These are phyloP conservation scores for Pharnaceum exiguum DNA, from an alignment of 148 eudicot genomes.

Conservation along the genomic window DNA sequence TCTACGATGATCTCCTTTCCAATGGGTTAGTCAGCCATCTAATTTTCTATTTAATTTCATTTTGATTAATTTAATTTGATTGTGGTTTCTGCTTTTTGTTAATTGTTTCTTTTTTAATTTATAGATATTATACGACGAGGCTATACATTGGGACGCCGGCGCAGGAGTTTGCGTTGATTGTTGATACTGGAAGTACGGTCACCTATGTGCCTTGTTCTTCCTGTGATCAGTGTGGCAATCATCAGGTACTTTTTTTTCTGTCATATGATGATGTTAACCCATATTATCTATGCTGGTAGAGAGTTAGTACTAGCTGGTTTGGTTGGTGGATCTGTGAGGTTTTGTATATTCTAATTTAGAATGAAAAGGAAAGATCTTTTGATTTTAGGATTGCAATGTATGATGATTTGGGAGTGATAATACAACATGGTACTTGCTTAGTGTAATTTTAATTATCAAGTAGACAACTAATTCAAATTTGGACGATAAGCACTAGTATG, in stretches of 20 bases:
- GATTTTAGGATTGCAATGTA: too few relatives aligned
- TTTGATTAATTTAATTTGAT: neutral
- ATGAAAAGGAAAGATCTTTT: neutral
- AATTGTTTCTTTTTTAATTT: neutral
- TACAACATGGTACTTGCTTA: too few relatives aligned
- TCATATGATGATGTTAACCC: too few relatives aligned
- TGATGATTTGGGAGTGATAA: too few relatives aligned
- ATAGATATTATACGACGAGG: conserved; percentile 80
- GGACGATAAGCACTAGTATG: too few relatives aligned
- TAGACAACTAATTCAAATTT: too few relatives aligned
- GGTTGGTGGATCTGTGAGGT: conserved; percentile 1
- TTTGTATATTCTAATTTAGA: neutral
- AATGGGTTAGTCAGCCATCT: conserved; percentile 48
- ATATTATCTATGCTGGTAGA: too few relatives aligned
- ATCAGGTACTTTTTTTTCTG: conserved; percentile 47
- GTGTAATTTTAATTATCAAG: too few relatives aligned
- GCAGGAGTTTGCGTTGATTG: conserved; percentile 87
- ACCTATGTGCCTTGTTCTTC: conserved; percentile 93
- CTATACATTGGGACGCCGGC: conserved; percentile 85
- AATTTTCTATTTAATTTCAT: neutral
- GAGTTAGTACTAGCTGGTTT: neutral
- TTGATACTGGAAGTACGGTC: conserved; percentile 95
- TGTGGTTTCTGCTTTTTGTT: neutral
- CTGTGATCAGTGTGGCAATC: conserved; percentile 88
- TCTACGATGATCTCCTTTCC: conserved; percentile 76